Base-by-base conservation (phyloP, 495 filamentous ascomycete species). In the Penicillium roqueforti region DNA sequence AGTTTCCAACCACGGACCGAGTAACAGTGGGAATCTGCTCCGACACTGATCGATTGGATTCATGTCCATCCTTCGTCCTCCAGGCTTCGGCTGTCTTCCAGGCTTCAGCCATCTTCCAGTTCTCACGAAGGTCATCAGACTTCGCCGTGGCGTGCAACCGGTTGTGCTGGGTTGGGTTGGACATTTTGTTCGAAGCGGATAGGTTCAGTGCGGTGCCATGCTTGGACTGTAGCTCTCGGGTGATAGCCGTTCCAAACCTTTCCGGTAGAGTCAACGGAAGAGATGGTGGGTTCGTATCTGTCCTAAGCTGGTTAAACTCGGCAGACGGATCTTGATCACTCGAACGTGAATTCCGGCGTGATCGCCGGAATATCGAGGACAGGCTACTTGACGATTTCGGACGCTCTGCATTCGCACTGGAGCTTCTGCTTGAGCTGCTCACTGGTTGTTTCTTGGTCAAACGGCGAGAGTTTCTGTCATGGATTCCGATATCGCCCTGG, bases 361-460 rank as follows among this genome's bases (percentile, higher is more conserved):
- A 66, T 28, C 60, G 51, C 3, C 68, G 68, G 52, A 75, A 72
- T 5, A 73, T 57, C 2, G 63, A 63, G 11, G 69, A 63, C 23
- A 75, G 54, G 3, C 61, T 55, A 8, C 58, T 58, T 5, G 68
- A 63, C 6, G 68, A 66, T n/a, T 59, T 57, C 26, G 60, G 55
- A 50, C 65, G 59, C 10, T 66, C 65, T 18, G 56, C 57, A 46
- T 60, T 64, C 18, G 60, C 61, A 48, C 72, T 73, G n/a, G 70
- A 71, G 13, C 61, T 62, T 44, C 72, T 65, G 13, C 58, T 67
- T 14, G 67, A 67, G 54, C 55, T 72, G 28, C 55, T 49, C 6
- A 68, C 38, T 0, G 70, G 69, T 31, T 71, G 67, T 40, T 73
- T 75, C 54, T 73, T 75, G n/a, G 63, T 67, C 20, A 75, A 57